These are phyloP conservation scores for Cyclotella distinguenda DNA, from an alignment of 108 stramenopile species.

Conservation along the genomic window DNA sequence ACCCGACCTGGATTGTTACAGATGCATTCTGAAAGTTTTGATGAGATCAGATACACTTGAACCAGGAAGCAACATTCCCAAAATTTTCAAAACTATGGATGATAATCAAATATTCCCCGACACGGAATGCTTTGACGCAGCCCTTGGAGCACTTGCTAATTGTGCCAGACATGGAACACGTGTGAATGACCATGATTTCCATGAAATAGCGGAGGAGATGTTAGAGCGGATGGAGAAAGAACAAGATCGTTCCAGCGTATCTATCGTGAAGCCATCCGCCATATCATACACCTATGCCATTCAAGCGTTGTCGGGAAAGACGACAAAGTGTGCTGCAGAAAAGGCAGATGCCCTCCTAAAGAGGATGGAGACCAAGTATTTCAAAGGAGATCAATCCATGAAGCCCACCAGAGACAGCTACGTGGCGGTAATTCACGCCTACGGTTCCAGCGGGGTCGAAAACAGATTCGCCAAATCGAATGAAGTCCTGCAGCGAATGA, in stretches of 20 bases:
- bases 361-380: slow-evolving; percentile 35
- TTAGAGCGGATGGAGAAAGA: slow-evolving; percentile 65
- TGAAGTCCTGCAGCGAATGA: slow-evolving; percentile 51
- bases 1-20: slow-evolving; percentile 66
- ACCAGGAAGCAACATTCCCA: slow-evolving; percentile 47
- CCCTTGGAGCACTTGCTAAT: slow-evolving; percentile 68
- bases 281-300: slow-evolving; percentile 71
- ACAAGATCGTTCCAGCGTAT: slow-evolving; percentile 58
- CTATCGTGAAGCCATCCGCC: slow-evolving; percentile 48
- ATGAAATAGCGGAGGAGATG: slow-evolving; percentile 52
- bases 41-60: slow-evolving; percentile 32
- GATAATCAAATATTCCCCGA: slow-evolving; percentile 65
- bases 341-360: slow-evolving; percentile 34
- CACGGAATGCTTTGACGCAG: slow-evolving; percentile 65
- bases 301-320: slow-evolving; percentile 57
- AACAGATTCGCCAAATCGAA: slow-evolving; percentile 24
- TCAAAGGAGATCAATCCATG: slow-evolving; percentile 40
- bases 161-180: slow-evolving; percentile 39
- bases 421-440: slow-evolving; percentile 42
- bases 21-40: slow-evolving; percentile 51
- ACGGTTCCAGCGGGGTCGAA: slow-evolving; percentile 27
- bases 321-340: slow-evolving; percentile 30
- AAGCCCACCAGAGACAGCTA: slow-evolving; percentile 44
- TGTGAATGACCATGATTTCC: slow-evolving; percentile 38
- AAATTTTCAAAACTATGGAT: slow-evolving; percentile 61